Evolutionary conservation across 208 protist genomes (phyloP), one percentile per base, ranked within the genome.

Genomic region (Crithidia thermophila): DNA sequence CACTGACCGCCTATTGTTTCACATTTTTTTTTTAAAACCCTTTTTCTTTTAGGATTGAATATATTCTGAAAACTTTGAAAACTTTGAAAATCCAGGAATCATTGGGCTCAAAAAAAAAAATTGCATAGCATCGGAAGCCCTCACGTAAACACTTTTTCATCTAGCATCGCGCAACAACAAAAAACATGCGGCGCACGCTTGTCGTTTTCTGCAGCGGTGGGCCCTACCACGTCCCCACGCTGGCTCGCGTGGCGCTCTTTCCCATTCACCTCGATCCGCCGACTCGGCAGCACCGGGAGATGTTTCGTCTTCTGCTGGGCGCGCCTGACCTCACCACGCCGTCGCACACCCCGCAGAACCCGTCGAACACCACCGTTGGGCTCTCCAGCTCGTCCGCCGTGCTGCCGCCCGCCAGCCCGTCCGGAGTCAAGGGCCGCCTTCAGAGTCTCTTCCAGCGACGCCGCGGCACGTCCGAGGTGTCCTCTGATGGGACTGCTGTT

Each of bases 181-280:
- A 53, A 8, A n/a, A 23, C 31, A 74, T 74, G 68, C 57, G 59
- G 20, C 68, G 68, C 20, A 40, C 62, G 18, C 11, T 37, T 0
- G 52, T 61, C 8, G 42, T 55, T 18, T 43, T 50, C 13, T 74
- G 68, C 59, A 56, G 28, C 51, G 57, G 50, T 30, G 58, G 68
- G 6, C 68, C 68, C 23, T 76, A 59, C 64, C 61, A 68, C 40
- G 63, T 76, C 59, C 61, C 71, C 47, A 67, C 61, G 14, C 72
- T 67, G 28, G 72, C 91, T 16, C 82, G 87, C 16, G 85, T 96
- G 10, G 88, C 79, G 6, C 79, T 96, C 47, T 96, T 96, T 49
- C 88, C 91, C 7, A 59, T 96, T 27, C 91, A 96, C 65, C 73
- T 96, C 7, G 91, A 96, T 68, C 91, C 91, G 9, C 91, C 91